Conservation (phyloP, 164 flowering plant species). For the Pachysandra terminalis region DNA sequence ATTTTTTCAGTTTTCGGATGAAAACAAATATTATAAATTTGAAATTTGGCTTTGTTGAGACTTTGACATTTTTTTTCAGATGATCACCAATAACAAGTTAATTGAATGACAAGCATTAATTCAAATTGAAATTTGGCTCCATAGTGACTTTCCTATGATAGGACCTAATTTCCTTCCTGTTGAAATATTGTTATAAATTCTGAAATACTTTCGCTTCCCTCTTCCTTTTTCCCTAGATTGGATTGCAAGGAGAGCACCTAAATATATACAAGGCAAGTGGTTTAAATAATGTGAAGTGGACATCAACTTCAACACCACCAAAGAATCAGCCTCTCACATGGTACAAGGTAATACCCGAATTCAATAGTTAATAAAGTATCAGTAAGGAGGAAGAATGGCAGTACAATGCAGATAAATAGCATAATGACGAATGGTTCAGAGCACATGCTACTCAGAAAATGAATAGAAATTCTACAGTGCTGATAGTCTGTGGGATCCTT, state of each 20-base stretch:
- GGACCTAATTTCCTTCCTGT: neutral
- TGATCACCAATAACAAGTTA: too few species aligned
- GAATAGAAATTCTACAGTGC: too few species aligned
- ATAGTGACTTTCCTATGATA: too few species aligned
- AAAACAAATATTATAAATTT: too few species aligned
- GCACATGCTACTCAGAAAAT: too few species aligned
- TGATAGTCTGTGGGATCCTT: too few species aligned
- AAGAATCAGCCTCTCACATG: slow-evolving; percentile 89
- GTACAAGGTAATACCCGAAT: slow-evolving; percentile 69
- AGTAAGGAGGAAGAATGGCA: neutral
- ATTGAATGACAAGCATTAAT: too few species aligned
- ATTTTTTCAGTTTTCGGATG: too few species aligned
- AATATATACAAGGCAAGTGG: slow-evolving; percentile 51
- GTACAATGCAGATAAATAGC: neutral
- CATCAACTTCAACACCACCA: slow-evolving; percentile 52
- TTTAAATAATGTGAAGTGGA: slow-evolving; percentile 56
- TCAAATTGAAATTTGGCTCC: too few species aligned
- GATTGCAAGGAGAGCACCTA: slow-evolving; percentile 78
- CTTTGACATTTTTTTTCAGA: too few species aligned
- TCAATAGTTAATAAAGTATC: neutral
- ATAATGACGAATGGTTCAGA: neutral
- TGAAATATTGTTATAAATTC: too few species aligned
- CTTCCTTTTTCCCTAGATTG: slow-evolving; percentile 56
- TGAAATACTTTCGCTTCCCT: neutral
- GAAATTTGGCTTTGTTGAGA: too few species aligned